Evolutionary conservation across 192 early-diverging fungal species (phyloP).

Genomic region (Dissophora ornata): DNA sequence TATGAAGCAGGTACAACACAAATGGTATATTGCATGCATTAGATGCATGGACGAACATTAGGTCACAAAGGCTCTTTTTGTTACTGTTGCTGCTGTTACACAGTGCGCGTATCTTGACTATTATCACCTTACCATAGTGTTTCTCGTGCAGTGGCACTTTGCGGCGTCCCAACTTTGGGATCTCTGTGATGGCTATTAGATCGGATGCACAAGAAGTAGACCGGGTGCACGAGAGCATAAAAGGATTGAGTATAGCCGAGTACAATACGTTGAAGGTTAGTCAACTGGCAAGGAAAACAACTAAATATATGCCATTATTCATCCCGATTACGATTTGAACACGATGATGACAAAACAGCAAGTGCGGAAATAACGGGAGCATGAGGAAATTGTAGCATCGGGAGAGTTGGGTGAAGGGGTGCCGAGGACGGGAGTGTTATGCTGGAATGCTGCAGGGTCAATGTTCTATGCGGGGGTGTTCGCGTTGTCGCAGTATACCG

Average conservation of each 20-base stretch:
- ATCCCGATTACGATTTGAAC: slow-evolving; percentile 1
- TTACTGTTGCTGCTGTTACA: neutral
- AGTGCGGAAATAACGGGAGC: neutral
- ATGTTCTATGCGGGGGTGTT: too few relatives aligned
- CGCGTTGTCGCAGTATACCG: too few relatives aligned
- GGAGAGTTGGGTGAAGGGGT: too few relatives aligned
- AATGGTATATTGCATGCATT: slow-evolving; percentile 22
- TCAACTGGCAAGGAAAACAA: too few relatives aligned
- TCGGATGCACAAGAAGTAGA: neutral
- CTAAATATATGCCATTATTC: slow-evolving; percentile 11
- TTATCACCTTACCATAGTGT: slow-evolving; percentile 54
- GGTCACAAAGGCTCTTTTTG: too few relatives aligned
- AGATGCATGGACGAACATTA: too few relatives aligned
- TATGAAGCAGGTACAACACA: neutral
- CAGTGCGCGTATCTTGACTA: neutral
- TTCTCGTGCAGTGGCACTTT: slow-evolving; percentile 64
- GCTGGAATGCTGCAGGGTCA: too few relatives aligned
- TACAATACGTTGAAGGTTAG: too few relatives aligned
- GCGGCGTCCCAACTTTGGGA: slow-evolving; percentile 58
- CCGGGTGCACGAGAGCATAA: too few relatives aligned
- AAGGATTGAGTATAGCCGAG: too few relatives aligned
- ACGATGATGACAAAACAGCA: neutral
- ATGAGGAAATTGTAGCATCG: too few relatives aligned
- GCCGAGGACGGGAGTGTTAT: too few relatives aligned
- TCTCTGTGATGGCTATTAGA: slow-evolving; percentile 22